Evolutionary conservation across 371 early-diverging fungal genomes (phyloP), one percentile per base, ranked within the genome.

Genomic region (Dentiscutata heterogama): DNA sequence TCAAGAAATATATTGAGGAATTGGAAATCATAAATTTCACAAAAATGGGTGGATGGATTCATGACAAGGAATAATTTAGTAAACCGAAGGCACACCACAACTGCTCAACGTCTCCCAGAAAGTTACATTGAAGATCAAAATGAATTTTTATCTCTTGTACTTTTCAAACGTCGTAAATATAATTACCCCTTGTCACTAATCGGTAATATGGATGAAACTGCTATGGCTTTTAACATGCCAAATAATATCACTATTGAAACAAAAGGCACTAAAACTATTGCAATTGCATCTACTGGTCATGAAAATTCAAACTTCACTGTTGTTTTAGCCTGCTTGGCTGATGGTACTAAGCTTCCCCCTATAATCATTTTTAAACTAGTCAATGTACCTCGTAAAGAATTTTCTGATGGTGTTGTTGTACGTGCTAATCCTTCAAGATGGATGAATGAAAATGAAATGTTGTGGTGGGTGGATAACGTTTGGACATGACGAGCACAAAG

Each of bases 401-500:
- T 63, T 63, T 3, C 63, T 63, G 8, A 63, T 63, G 7, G 63
- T 20, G 29, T 63, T 13, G 13, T 63, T 63, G 29, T 63, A 27
- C 8, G 27, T 46, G 70, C 50, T 70, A 70, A 42, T 70, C 14
- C 11, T 13, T 27, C 27, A 42, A 46, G 70, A 31, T 70, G 70
- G 70, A 70, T 70, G 5, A 70, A 70, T 22, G 39, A 70, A 70
- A 22, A 16, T 39, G 42, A 70, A 35, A 70, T 70, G 70, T 31
- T 70, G 10, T 70, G 42, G 70, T 46, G n/a, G 70, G 10, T 42
- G 0, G 70, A 70, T 11, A 70, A 70, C 20, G 11, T 70, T 35
- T 70, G 70, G 70, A 42, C 16, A 22, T 7, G 35, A 70, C 70
- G n/a, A 2, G 50, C 46, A 70, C 10, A 16, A 63, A 0, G 0